A percentile compares a stretch with the other conserved stretches of the same genome.
Evolutionary conservation across 106 monocot species (phyloP).

Genomic region (Platanthera guangdongensis): DNA sequence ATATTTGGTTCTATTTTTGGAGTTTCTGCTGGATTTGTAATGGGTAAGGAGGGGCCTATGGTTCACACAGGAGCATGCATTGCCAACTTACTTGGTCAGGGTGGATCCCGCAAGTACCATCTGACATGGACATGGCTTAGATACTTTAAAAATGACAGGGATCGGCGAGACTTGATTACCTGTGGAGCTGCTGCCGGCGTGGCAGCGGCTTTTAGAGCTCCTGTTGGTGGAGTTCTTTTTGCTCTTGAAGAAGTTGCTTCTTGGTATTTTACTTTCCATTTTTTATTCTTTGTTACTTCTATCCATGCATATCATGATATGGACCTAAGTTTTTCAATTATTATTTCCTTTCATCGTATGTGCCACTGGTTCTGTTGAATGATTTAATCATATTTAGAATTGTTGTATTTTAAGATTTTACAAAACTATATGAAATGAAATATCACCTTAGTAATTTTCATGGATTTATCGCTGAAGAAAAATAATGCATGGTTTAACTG

Average conservation of each 20-base stretch:
- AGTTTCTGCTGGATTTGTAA: conserved; percentile 84
- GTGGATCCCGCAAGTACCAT: conserved; percentile 91
- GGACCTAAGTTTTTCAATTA: background rate
- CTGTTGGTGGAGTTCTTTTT: conserved; percentile 97
- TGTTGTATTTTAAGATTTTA: background rate
- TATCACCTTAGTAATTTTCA: background rate
- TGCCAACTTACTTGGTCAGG: conserved; percentile 82
- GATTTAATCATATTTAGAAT: background rate
- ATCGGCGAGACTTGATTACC: conserved; percentile 87
- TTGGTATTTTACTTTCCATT: conserved; percentile 42
- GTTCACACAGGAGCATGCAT: conserved; percentile 98
- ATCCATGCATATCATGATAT: background rate
- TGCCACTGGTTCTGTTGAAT: background rate
- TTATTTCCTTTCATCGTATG: background rate
- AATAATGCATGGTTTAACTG: background rate
- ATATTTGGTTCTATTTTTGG: conserved; percentile 92
- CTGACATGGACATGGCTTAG: conserved; percentile 90
- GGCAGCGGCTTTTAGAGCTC: conserved; percentile 91
- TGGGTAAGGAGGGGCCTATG: conserved; percentile 98
- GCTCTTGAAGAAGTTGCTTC: conserved; percentile 97
- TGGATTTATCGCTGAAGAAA: background rate
- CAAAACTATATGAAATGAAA: background rate
- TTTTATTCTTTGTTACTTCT: conserved; percentile 5
- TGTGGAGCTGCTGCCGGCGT: conserved; percentile 97
- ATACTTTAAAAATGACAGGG: conserved; percentile 90